Base-by-base conservation (phyloP, 169 alveolate species). In the Haemoproteus tartakovskyi region DNA sequence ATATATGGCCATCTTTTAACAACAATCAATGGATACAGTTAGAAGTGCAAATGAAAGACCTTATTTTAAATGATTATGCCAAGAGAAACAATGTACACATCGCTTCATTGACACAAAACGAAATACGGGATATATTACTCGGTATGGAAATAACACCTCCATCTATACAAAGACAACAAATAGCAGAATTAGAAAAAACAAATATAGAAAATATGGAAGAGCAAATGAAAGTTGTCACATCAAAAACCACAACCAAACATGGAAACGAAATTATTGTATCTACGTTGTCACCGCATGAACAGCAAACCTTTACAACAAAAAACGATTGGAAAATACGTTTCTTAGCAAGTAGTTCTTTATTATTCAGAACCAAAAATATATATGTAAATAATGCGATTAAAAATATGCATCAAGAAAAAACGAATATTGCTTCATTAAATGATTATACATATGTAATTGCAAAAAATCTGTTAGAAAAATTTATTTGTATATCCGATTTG, bases 141-240 rank as follows among this genome's bases (percentile, higher is more conserved):
- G 99, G 99, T 26, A 97, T 97, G 99, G 99, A 98, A 87, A 97
- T 98, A 61, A 94, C 99, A 3, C 99, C 99, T 1, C 99, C 99
- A 11, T 90, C 97, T 61, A 62, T 97, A 38, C 97, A 95, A 87
- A 85, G 96, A 56, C 98, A 93, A 90, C 96, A 97, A 87, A 95
- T 94, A 30, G 98, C 95, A 16, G 99, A 95, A 61, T 91, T 95
- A 38, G 87, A 79, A 40, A 79, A 60, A 16, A 91, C 70, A 47
- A 87, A 60, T 24, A 64, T 90, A 22, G 94, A 79, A 50, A 60
- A 74, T 40, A 85, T 88, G 33, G 91, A 91, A 45, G 87, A 38
- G 56, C 93, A 88, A 52, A 88, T 91, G 80, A 91, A 90, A 46
- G 89, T 94, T 29, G 87, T 92, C 18, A 97, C 99, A 27, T 93